Conservation (phyloP, 1,284 basidiomycete genomes). For the Cutaneotrichosporon cavernicola region DNA sequence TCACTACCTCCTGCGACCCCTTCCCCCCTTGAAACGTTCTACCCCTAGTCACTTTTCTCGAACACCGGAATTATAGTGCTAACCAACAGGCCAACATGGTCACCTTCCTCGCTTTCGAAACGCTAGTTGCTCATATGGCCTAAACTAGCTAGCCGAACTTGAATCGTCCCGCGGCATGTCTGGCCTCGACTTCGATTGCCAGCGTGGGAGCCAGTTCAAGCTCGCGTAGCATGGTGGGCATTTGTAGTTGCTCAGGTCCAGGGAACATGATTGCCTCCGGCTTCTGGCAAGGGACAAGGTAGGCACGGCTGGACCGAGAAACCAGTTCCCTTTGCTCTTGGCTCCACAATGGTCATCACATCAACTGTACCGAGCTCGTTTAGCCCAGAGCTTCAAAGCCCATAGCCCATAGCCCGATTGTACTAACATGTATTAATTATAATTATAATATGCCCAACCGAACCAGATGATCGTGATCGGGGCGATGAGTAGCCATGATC, state of each 20-base stretch:
- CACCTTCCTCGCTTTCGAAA: conserved; percentile 52
- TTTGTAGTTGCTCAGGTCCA: background rate
- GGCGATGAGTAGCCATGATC: no score
- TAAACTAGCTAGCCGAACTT: background rate
- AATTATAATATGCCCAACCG: no score
- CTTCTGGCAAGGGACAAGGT: background rate
- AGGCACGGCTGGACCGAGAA: background rate
- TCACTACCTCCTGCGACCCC: no score
- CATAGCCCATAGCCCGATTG: no score
- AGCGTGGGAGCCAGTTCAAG: background rate
- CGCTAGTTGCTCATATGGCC: conserved; percentile 31
- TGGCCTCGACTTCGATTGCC: background rate
- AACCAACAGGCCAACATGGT: conserved; percentile 52
- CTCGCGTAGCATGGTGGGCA: no score
- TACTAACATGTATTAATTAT: no score
- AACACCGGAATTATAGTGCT: background rate
- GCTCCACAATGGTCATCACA: background rate
- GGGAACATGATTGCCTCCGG: background rate
- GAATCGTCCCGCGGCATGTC: background rate
- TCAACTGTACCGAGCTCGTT: background rate
- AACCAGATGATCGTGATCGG: no score
- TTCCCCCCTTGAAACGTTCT: conserved; percentile 5
- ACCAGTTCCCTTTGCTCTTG: background rate
- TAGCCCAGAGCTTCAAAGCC: no score
- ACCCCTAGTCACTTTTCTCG: background rate